Evolutionary conservation across 768 basidiomycete genomes (phyloP).

Genomic region (Lentinula sp.): DNA sequence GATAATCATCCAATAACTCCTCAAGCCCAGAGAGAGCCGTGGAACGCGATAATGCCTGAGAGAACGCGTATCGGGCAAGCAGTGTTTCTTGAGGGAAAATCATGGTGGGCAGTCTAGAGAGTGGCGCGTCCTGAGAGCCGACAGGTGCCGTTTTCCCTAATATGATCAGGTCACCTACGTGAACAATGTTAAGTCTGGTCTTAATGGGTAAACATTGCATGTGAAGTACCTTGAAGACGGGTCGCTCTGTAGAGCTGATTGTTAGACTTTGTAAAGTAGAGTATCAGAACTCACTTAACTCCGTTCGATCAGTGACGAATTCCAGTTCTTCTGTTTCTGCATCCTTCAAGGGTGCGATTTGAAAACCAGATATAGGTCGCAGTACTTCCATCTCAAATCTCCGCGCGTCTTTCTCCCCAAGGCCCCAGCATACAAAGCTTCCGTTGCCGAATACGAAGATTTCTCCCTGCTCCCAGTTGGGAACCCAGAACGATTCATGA

Average conservation of each 20-base stretch:
- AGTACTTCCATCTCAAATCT: constrained; percentile 63
- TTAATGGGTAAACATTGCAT: not conserved
- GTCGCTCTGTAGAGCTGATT: constrained; percentile 51
- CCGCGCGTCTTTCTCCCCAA: constrained; percentile 68
- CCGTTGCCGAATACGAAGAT: constrained; percentile 87
- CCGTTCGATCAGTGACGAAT: constrained; percentile 85
- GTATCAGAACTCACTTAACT: constrained; percentile 47
- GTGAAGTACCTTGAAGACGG: constrained; percentile 54
- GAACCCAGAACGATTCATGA: constrained; percentile 73
- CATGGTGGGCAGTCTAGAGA: constrained; percentile 39
- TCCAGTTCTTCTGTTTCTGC: constrained; percentile 88
- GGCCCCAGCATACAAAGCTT: constrained; percentile 87
- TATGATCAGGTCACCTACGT: constrained; percentile 73
- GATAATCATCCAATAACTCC: constrained; percentile 73
- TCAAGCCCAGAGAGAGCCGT: constrained; percentile 87
- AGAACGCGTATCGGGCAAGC: constrained; percentile 85
- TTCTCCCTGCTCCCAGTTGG: constrained; percentile 60
- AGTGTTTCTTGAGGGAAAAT: constrained; percentile 65
- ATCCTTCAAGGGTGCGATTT: constrained; percentile 59
- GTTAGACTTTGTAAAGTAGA: not conserved
- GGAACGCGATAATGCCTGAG: constrained; percentile 86
- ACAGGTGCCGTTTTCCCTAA: constrained; percentile 65
- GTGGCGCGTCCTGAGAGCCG: constrained; percentile 42
- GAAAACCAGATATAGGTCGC: constrained; percentile 41
- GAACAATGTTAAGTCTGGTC: not conserved